These are phyloP conservation scores for Coniferiporia sulphurascens DNA, from an alignment of 1,284 basidiomycete species.

Conservation along the genomic window DNA sequence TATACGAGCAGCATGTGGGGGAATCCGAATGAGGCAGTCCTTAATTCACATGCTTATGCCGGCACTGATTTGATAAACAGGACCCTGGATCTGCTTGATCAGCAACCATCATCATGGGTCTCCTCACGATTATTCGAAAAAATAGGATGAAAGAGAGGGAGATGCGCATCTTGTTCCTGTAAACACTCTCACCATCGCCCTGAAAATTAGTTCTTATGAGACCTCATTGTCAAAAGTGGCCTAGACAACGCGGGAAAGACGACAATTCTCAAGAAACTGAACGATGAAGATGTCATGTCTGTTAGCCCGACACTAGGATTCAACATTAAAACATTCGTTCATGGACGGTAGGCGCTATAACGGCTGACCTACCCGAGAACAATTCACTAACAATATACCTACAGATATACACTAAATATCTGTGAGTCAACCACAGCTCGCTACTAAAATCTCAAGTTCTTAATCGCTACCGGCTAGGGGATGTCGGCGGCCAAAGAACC, in stretches of 20 bases:
- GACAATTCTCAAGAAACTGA: slow-evolving; percentile 93
- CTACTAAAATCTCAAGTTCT: background rate
- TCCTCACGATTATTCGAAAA: slow-evolving; percentile 96
- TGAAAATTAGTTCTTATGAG: no score
- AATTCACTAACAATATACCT: slow-evolving; percentile 13
- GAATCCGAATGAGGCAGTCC: background rate
- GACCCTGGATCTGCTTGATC: background rate
- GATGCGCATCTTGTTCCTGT: slow-evolving; percentile 96
- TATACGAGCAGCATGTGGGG: background rate
- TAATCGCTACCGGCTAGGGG: slow-evolving; percentile 62
- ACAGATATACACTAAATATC: slow-evolving; percentile 88
- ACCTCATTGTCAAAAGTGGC: slow-evolving; percentile 55
- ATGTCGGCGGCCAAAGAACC: slow-evolving; percentile 95
- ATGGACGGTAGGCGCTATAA: slow-evolving; percentile 68
- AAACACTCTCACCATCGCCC: slow-evolving; percentile 14
- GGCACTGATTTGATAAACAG: no score
- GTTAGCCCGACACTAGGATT: slow-evolving; percentile 96
- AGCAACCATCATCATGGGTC: slow-evolving; percentile 53
- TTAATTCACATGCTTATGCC: background rate
- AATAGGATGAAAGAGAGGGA: slow-evolving; percentile 93
- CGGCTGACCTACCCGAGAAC: background rate
- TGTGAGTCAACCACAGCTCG: slow-evolving; percentile 44
- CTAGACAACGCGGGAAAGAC: slow-evolving; percentile 99
- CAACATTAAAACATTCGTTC: slow-evolving; percentile 95
- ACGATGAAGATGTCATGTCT: slow-evolving; percentile 81